Evolutionary conservation across 2,329 filamentous ascomycete species (phyloP).

Genomic region (Cytospora schulzeri): DNA sequence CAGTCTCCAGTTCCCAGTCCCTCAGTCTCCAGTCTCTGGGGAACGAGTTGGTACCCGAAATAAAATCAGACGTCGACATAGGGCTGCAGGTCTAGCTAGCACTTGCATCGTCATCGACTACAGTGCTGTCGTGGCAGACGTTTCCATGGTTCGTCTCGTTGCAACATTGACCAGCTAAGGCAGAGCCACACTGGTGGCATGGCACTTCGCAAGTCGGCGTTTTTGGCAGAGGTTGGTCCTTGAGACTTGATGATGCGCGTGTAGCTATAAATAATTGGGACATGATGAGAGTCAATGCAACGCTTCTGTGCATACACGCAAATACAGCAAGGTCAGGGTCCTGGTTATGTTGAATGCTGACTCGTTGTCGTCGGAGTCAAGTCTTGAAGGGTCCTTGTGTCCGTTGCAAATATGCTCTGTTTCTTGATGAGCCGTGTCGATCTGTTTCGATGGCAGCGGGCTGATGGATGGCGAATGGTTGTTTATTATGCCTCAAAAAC

Average conservation of each 20-base stretch:
- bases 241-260: neutral
- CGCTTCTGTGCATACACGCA: neutral
- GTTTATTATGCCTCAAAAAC: conserved; percentile 1
- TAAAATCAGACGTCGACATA: neutral
- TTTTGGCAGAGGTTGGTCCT: neutral
- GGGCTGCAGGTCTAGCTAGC: conserved; percentile 16
- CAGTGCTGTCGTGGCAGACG: neutral
- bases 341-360: neutral
- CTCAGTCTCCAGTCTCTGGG: neutral
- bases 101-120: conserved; percentile 2
- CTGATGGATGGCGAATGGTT: conserved; percentile 2
- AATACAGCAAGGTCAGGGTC: neutral
- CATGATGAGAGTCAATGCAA: conserved; percentile 3
- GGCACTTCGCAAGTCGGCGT: neutral
- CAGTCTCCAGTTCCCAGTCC: neutral
- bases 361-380: neutral
- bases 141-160: neutral
- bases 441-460: conserved; percentile 11
- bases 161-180: neutral
- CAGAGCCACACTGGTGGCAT: conserved; percentile 8
- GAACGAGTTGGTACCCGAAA: conserved; percentile 5
- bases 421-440: neutral
- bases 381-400: neutral
- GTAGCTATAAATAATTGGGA: conserved; percentile 15
- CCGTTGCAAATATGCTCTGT: neutral